Evolutionary conservation across 495 filamentous ascomycete genomes (phyloP).

Genomic region (Penicillium manginii): DNA sequence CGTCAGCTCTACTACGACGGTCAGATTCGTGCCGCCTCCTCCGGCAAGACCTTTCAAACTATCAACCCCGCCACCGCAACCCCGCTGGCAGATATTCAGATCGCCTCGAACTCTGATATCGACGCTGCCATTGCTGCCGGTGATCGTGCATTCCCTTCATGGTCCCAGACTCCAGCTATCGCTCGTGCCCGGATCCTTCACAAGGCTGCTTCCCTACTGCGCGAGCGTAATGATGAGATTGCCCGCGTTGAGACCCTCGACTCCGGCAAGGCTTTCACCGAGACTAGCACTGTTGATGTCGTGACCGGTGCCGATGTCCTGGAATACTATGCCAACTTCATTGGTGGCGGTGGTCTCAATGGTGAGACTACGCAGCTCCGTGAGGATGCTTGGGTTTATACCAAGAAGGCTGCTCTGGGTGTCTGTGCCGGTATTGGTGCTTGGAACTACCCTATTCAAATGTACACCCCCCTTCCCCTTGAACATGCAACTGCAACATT

Average conservation of each 20-base stretch:
- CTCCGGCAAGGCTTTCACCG: constrained; percentile 74
- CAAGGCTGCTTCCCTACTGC: constrained; percentile 65
- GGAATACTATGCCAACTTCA: constrained; percentile 75
- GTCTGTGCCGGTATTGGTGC: constrained; percentile 81
- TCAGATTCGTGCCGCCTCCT: constrained; percentile 58
- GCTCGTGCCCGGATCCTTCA: constrained; percentile 72
- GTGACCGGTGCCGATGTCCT: constrained; percentile 75
- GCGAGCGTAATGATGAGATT: constrained; percentile 70
- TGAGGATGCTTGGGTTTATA: constrained; percentile 74
- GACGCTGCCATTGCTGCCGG: constrained; percentile 68
- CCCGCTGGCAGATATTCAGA: constrained; percentile 64
- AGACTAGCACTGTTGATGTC: constrained; percentile 76
- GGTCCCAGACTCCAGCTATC: constrained; percentile 67
- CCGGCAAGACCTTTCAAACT: constrained; percentile 64
- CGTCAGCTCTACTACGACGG: constrained; percentile 73
- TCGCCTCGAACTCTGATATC: constrained; percentile 64
- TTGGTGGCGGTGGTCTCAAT: constrained; percentile 69
- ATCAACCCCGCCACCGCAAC: constrained; percentile 69
- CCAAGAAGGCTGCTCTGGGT: constrained; percentile 72
- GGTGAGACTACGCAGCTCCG: constrained; percentile 69
- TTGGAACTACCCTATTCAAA: constrained; percentile 88
- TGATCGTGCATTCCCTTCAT: constrained; percentile 62
- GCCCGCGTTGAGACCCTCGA: constrained; percentile 71
- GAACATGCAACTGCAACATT: no score
- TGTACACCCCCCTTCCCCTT: constrained; percentile 43